These are phyloP conservation scores for Adiantum capillusveneris DNA, from an alignment of 75 land plant species.

Conservation along the genomic window DNA sequence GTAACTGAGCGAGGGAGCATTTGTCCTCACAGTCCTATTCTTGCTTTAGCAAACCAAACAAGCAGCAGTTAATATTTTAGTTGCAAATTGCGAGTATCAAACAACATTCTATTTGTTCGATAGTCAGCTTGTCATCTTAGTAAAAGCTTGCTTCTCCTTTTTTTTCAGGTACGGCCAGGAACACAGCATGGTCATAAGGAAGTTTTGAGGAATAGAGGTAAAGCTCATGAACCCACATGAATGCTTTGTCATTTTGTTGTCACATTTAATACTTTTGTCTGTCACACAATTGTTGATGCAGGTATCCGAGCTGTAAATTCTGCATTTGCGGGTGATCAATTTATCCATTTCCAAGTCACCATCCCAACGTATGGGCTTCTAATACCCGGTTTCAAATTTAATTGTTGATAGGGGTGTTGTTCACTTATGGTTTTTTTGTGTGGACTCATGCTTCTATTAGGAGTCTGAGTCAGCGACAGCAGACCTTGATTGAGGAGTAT, in stretches of 20 bases:
- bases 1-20: too few relatives aligned
- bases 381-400: too few relatives aligned
- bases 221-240: constrained; percentile 1
- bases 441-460: neutral
- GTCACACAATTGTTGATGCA: neutral
- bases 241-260: too few relatives aligned
- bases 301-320: neutral
- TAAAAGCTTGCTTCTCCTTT: neutral
- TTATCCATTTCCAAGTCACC: constrained; percentile 1
- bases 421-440: too few relatives aligned
- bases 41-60: too few relatives aligned
- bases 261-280: too few relatives aligned
- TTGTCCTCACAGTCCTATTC: too few relatives aligned
- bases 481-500: constrained; percentile 25
- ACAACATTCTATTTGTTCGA: too few relatives aligned
- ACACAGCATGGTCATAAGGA: constrained; percentile 35
- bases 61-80: too few relatives aligned
- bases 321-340: neutral
- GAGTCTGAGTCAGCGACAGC: constrained; percentile 21
- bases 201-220: constrained; percentile 36
- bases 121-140: too few relatives aligned
- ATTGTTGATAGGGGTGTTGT: neutral
- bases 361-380: neutral
- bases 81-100: too few relatives aligned
- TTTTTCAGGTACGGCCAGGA: constrained; percentile 29